Base-by-base conservation (phyloP, 2,329 filamentous ascomycete genomes). In the Microsporum canis region DNA sequence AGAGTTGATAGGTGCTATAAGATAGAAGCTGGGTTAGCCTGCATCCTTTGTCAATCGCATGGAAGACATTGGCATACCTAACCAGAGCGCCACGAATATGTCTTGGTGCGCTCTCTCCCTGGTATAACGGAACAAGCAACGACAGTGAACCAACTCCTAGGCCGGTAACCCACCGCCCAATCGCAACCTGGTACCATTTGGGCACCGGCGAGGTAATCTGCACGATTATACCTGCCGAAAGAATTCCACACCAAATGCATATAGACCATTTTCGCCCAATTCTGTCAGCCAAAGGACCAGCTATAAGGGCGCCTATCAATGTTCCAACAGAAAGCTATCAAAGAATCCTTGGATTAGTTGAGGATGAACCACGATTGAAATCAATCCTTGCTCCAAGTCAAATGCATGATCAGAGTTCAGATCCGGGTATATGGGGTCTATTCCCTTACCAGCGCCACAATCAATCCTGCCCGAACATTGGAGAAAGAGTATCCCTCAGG, bases 41-140 rank as follows among this genome's bases (percentile, higher is more conserved):
- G 45, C 14, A 5, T 23, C 17, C 17, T 23, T 23, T 23, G 4
- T 12, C 8, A 29, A 8, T 23, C 27, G 34, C 17, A n/a, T 6
- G 3, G 17, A 29, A 43, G 5, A 17, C 23, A 57, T n/a, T 29
- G 10, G 58, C 63, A 49, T 63, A 72, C 66, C 69, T 70, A 64
- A 79, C 73, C 68, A 79, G 76, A 53, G 76, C 76, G 66, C 77
- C 77, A 63, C 77, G 76, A 39, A 79, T 74, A 65, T 79, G 75
- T 14, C 72, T 70, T 23, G 77, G 77, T 53, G 75, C 72, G 47
- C 73, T 77, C 68, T 79, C 77, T 61, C 73, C 73, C 66, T 78
- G 76, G 65, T 78, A 79, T 71, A 78, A 76, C 49, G 77, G 77
- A 38, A 79, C 76, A 47, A 79, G 66, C 59, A 76, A 74, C 58